A percentile compares a stretch with the other conserved stretches of the same genome.
Evolutionary conservation across 257 asterid species (phyloP).

Genomic region (Fraxinus cuspidata): DNA sequence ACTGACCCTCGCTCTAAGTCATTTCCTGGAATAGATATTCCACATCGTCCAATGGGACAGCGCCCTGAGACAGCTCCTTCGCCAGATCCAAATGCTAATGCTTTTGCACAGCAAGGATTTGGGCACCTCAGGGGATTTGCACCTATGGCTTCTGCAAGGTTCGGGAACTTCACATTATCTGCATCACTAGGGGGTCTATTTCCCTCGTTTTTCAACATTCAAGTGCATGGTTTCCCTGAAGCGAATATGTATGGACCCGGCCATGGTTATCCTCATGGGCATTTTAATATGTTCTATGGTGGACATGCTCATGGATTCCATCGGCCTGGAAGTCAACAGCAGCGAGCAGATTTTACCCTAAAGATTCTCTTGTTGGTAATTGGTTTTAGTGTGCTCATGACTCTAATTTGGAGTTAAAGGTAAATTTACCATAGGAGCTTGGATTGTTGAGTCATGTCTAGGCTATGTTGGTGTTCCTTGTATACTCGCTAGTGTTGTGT

Average conservation of each 20-base stretch:
- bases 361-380: slow-evolving; percentile 37
- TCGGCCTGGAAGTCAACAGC: slow-evolving; percentile 34
- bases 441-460: neutral
- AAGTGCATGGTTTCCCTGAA: slow-evolving; percentile 40
- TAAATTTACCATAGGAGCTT: slow-evolving; percentile 15
- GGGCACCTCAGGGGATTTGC: slow-evolving; percentile 34
- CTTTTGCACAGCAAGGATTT: slow-evolving; percentile 32
- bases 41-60: neutral
- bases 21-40: neutral
- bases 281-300: slow-evolving; percentile 34
- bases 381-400: slow-evolving; percentile 34
- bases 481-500: neutral
- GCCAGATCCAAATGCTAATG: slow-evolving; percentile 29
- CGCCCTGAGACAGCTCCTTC: neutral
- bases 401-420: slow-evolving; percentile 37
- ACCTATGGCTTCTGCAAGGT: slow-evolving; percentile 34
- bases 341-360: slow-evolving; percentile 35
- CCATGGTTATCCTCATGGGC: slow-evolving; percentile 39
- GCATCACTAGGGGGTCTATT: slow-evolving; percentile 43
- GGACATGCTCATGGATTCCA: slow-evolving; percentile 39
- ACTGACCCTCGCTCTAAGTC: neutral
- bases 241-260: slow-evolving; percentile 33
- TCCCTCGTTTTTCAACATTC: slow-evolving; percentile 43
- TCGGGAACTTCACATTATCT: slow-evolving; percentile 42
- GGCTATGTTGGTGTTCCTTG: neutral